Conservation (phyloP, 805 yeast species). For the Wickerhamomyces subpelliculosus region DNA sequence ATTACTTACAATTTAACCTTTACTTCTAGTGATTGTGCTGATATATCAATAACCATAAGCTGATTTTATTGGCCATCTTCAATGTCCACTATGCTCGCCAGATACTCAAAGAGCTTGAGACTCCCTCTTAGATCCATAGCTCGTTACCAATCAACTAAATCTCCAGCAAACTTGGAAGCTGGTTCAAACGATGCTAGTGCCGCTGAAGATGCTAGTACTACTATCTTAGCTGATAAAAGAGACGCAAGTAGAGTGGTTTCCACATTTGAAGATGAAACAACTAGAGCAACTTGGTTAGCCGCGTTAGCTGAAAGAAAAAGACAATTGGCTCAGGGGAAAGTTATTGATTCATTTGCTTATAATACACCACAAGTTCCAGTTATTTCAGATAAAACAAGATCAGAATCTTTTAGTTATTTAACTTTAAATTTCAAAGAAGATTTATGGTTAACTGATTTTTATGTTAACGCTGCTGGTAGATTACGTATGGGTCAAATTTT, state of each 20-base stretch:
- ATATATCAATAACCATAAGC: no score
- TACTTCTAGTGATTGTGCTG: no score
- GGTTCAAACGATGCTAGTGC: constrained; percentile 46
- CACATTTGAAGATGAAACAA: constrained; percentile 22
- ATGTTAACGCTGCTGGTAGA: constrained; percentile 87
- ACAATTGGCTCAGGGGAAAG: constrained; percentile 66
- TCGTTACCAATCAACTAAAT: constrained; percentile 23
- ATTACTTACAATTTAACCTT: no score
- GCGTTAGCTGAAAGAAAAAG: constrained; percentile 70
- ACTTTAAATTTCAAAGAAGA: constrained; percentile 81
- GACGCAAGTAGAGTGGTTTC: constrained; percentile 39
- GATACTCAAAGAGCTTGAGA: background rate
- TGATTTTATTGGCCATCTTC: background rate
- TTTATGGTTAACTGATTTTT: constrained; percentile 74
- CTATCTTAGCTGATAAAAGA: constrained; percentile 52
- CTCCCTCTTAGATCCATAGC: background rate
- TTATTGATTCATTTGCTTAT: constrained; percentile 63
- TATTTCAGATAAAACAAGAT: constrained; percentile 65
- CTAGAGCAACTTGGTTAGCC: constrained; percentile 73
- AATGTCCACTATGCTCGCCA: constrained; percentile 2
- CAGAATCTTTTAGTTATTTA: constrained; percentile 68
- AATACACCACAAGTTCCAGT: constrained; percentile 65
- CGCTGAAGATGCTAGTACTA: constrained; percentile 72
- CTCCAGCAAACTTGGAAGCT: constrained; percentile 19
- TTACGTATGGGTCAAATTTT: constrained; percentile 87